These are phyloP conservation scores for Areca catechu DNA, from an alignment of 176 grass and related monocot genomes.

Conservation along the genomic window DNA sequence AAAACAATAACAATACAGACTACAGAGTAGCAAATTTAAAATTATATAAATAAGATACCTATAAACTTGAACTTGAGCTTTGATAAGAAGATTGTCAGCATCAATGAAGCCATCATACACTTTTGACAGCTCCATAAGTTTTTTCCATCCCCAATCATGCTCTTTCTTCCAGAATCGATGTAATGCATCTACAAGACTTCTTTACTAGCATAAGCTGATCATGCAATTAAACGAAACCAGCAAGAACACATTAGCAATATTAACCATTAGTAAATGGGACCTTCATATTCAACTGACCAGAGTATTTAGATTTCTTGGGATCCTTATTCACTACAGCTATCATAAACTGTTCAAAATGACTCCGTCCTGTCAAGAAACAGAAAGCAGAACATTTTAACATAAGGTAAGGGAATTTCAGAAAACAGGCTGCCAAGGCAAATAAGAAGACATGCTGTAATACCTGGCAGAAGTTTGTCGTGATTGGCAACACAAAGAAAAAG, in stretches of 20 bases:
- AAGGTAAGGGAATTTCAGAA: neutral
- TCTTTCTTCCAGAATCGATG: slow-evolving; percentile 99
- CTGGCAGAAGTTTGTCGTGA: slow-evolving; percentile 92
- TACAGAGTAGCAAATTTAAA: neutral
- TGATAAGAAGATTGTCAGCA: slow-evolving; percentile 82
- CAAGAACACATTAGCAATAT: slow-evolving; percentile 5
- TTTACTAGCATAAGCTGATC: slow-evolving; percentile 21
- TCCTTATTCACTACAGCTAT: slow-evolving; percentile 99
- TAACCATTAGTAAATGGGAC: neutral
- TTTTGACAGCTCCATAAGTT: slow-evolving; percentile 99
- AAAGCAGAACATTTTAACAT: too few relatives aligned
- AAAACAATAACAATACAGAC: too few relatives aligned
- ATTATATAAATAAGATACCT: slow-evolving; percentile 46
- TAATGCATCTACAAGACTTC: slow-evolving; percentile 82
- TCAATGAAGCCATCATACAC: slow-evolving; percentile 79
- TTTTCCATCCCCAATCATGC: slow-evolving; percentile 99
- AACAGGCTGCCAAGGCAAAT: slow-evolving; percentile 4
- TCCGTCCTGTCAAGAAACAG: slow-evolving; percentile 51
- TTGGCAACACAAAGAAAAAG: slow-evolving; percentile 98
- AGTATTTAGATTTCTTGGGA: slow-evolving; percentile 99
- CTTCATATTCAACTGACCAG: slow-evolving; percentile 50
- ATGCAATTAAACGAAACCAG: slow-evolving; percentile 17
- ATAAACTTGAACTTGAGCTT: slow-evolving; percentile 99
- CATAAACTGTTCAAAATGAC: slow-evolving; percentile 92
- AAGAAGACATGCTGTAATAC: slow-evolving; percentile 30